Evolutionary conservation across 2,329 filamentous ascomycete species (phyloP), one percentile per base, ranked within the genome.

Genomic region (Thielaviopsis populi): DNA sequence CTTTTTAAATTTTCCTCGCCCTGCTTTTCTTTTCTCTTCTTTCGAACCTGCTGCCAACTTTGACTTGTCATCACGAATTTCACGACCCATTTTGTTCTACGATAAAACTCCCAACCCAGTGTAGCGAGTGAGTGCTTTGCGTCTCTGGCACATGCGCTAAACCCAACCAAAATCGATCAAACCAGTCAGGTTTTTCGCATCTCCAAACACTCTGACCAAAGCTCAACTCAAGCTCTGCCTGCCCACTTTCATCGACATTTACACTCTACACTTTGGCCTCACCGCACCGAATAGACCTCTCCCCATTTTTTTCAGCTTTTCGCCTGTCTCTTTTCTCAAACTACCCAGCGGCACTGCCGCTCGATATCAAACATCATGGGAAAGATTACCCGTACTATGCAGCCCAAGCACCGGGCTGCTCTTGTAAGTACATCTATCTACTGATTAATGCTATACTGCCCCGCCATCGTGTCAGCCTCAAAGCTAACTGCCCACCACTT

Each of bases 341-440:
- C 15, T n/a, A 56, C 46, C n/a, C 48, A 33, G 61, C 33, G 61
- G 50, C 33, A 19, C 40, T 30, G 33, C 61, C n/a, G 73, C 24
- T 50, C 11, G 13, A 58, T 30, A 48, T 73, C 73, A 71, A 72
- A 72, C 72, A 74, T 77, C 78, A 87, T 87, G 84, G 84, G 81
- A 72, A 85, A 83, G 76, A 86, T 87, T 71, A 83, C 79, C 65
- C 87, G 86, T 76, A 75, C 78, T 69, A 83, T 86, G 76, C 83
- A 85, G 75, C 72, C 78, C 66, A 86, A 86, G 76, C 84, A 87
- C 72, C 79, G 78, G 75, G 84, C 86, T 75, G 85, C 82, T 37
- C 71, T 85, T 79, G 84, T 87, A 76, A 74, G 80, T 73, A 33
- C 66, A 37, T 64, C 63, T n/a, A 63, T 63, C 33, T 40, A 63